These are phyloP conservation scores for Sanghuangporus weigelae DNA, from an alignment of 1,284 basidiomycete genomes.

Conservation along the genomic window DNA sequence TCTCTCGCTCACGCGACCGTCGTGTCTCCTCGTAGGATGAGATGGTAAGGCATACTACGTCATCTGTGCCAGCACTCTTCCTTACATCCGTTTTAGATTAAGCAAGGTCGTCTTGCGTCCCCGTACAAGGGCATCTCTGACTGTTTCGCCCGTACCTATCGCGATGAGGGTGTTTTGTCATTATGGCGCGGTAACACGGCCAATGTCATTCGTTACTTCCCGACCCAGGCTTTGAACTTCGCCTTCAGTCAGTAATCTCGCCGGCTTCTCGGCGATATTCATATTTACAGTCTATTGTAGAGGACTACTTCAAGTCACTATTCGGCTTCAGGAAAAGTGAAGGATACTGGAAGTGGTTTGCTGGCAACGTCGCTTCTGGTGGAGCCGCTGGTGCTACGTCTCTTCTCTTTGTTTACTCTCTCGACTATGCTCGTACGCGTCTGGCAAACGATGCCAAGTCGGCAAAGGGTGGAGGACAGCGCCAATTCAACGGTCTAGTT, in stretches of 20 bases:
- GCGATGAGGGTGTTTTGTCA: slow-evolving; percentile 86
- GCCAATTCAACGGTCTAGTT: slow-evolving; percentile 93
- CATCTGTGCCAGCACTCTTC: slow-evolving; percentile 21
- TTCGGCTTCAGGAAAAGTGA: slow-evolving; percentile 90
- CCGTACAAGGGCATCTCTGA: slow-evolving; percentile 94
- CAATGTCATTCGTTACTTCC: slow-evolving; percentile 98
- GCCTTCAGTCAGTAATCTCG: slow-evolving; percentile 71
- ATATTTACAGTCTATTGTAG: slow-evolving; percentile 32
- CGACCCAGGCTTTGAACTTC: slow-evolving; percentile 94
- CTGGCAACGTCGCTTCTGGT: slow-evolving; percentile 93
- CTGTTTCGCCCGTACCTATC: slow-evolving; percentile 84
- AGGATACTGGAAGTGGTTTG: slow-evolving; percentile 89
- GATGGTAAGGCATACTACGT: slow-evolving; percentile 50
- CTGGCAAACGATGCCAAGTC: slow-evolving; percentile 97
- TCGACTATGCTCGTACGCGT: slow-evolving; percentile 97
- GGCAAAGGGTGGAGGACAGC: slow-evolving; percentile 81
- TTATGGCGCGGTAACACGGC: slow-evolving; percentile 96
- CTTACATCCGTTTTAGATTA: slow-evolving; percentile 58
- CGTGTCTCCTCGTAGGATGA: slow-evolving; percentile 49
- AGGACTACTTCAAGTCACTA: slow-evolving; percentile 96
- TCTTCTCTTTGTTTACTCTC: slow-evolving; percentile 94
- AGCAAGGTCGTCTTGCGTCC: slow-evolving; percentile 87
- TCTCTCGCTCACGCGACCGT: not conserved
- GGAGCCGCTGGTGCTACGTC: slow-evolving; percentile 96
- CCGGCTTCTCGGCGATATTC: slow-evolving; percentile 24